phyloP scores from a whole-genome alignment of 2,329 filamentous ascomycete species.

The Aureobasidium sp. region DNA sequence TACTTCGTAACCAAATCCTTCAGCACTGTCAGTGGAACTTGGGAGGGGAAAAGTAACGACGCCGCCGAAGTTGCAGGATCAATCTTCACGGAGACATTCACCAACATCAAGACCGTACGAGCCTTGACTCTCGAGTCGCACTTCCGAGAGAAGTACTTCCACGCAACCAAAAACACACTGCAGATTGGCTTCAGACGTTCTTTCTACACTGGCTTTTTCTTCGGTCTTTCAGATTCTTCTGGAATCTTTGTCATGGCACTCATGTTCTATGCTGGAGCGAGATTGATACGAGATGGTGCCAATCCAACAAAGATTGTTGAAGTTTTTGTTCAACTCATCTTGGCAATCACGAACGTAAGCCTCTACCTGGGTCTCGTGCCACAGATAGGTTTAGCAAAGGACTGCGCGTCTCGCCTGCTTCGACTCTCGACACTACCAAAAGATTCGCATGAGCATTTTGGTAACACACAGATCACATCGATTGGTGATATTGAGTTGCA shows the following conservation, averaged over 20 bases:
- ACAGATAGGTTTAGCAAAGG: constrained; percentile 65
- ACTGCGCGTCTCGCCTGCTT: constrained; percentile 64
- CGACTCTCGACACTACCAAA: constrained; percentile 55
- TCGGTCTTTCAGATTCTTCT: constrained; percentile 66
- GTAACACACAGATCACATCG: constrained; percentile 35
- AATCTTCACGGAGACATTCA: constrained; percentile 65
- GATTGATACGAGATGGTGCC: constrained; percentile 47
- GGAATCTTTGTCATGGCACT: constrained; percentile 66
- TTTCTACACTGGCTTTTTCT: constrained; percentile 58
- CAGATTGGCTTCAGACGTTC: constrained; percentile 57
- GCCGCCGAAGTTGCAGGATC: constrained; percentile 51
- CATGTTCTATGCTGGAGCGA: constrained; percentile 73
- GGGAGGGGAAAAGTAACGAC: constrained; percentile 61
- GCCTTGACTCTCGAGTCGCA: constrained; percentile 63
- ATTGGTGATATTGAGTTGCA: constrained; percentile 50
- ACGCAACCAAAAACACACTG: constrained; percentile 45
- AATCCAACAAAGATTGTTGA: constrained; percentile 55
- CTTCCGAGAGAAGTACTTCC: constrained; percentile 56
- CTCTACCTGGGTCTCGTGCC: constrained; percentile 66
- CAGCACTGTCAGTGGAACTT: constrained; percentile 54
- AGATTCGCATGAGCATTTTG: constrained; percentile 50
- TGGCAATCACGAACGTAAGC: constrained; percentile 66
- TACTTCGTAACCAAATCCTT: constrained; percentile 58
- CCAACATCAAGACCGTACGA: constrained; percentile 69
- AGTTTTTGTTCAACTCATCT: constrained; percentile 75